phyloP scores from a whole-genome alignment of 1,284 basidiomycete genomes.

The Bjerkandera adusta region DNA sequence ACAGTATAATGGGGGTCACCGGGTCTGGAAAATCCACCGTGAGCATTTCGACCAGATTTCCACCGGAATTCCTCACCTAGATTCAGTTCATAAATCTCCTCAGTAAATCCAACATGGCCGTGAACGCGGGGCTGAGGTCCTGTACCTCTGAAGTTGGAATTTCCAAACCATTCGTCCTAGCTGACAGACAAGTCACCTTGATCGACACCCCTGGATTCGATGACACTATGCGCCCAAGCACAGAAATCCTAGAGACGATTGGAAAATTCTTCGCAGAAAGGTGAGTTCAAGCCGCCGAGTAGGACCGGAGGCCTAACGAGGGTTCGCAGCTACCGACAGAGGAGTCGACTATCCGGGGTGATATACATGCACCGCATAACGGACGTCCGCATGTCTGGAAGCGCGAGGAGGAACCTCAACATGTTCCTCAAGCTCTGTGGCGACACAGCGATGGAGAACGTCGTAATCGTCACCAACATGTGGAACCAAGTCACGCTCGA shows the following conservation, averaged over 20 bases:
- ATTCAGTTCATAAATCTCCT: slow-evolving; percentile 23
- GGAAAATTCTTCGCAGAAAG: slow-evolving; percentile 30
- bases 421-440: slow-evolving; percentile 51
- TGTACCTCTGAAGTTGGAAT: slow-evolving; percentile 20
- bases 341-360: slow-evolving; percentile 42
- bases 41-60: neutral
- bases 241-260: slow-evolving; percentile 34
- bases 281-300: slow-evolving; percentile 7
- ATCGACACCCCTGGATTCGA: slow-evolving; percentile 39
- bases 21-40: slow-evolving; percentile 23
- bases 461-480: slow-evolving; percentile 50
- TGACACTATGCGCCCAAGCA: slow-evolving; percentile 34
- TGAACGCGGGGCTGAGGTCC: slow-evolving; percentile 16
- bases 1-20: slow-evolving; percentile 23
- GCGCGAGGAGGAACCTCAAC: slow-evolving; percentile 44
- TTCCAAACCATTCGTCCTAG: slow-evolving; percentile 26
- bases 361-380: slow-evolving; percentile 54
- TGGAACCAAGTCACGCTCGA: slow-evolving; percentile 32
- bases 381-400: slow-evolving; percentile 47
- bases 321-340: slow-evolving; percentile 36
- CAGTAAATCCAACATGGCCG: slow-evolving; percentile 16
- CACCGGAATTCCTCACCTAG: neutral
- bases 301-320: neutral
- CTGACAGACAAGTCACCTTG: slow-evolving; percentile 32
- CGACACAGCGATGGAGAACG: slow-evolving; percentile 42